A percentile compares a stretch with the other conserved stretches of the same genome.
Evolutionary conservation across 768 basidiomycete species (phyloP).

Genomic region (Kwoniella sp.): DNA sequence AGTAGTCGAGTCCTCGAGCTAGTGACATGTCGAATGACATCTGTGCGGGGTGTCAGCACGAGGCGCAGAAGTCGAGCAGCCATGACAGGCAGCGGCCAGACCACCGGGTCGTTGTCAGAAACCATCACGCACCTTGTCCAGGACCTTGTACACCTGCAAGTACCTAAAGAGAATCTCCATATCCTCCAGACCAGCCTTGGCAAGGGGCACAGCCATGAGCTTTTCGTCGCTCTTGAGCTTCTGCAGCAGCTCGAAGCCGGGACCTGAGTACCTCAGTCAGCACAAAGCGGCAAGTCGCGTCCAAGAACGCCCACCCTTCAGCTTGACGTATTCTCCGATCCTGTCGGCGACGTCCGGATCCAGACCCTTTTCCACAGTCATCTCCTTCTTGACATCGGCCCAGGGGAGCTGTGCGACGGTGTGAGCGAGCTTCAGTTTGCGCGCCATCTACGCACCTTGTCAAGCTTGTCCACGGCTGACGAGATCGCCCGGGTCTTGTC

Average conservation of each 20-base stretch:
- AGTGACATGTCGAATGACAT: constrained; percentile 95
- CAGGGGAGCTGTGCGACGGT: constrained; percentile 63
- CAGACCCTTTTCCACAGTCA: constrained; percentile 92
- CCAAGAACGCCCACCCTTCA: constrained; percentile 66
- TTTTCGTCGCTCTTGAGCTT: constrained; percentile 62
- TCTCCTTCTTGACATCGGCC: constrained; percentile 88
- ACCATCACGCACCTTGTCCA: constrained; percentile 62
- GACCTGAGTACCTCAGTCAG: constrained; percentile 62
- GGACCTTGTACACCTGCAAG: constrained; percentile 71
- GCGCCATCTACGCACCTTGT: constrained; percentile 60
- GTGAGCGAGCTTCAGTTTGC: background rate
- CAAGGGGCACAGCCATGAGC: constrained; percentile 66
- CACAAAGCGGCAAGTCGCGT: constrained; percentile 2
- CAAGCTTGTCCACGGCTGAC: constrained; percentile 95
- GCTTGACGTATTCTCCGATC: constrained; percentile 95
- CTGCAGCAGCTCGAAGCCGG: constrained; percentile 67
- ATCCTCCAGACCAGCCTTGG: constrained; percentile 76
- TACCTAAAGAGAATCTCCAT: constrained; percentile 81
- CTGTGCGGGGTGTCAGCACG: constrained; percentile 54
- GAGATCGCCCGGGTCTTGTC: constrained; percentile 90
- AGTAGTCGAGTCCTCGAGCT: constrained; percentile 96
- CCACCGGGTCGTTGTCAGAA: background rate
- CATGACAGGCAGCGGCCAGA: too few relatives aligned
- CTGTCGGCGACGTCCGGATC: constrained; percentile 75
- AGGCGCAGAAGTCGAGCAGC: background rate